Evolutionary conservation across 352 stramenopile species (phyloP).

Genomic region (Pythium graminicola): DNA sequence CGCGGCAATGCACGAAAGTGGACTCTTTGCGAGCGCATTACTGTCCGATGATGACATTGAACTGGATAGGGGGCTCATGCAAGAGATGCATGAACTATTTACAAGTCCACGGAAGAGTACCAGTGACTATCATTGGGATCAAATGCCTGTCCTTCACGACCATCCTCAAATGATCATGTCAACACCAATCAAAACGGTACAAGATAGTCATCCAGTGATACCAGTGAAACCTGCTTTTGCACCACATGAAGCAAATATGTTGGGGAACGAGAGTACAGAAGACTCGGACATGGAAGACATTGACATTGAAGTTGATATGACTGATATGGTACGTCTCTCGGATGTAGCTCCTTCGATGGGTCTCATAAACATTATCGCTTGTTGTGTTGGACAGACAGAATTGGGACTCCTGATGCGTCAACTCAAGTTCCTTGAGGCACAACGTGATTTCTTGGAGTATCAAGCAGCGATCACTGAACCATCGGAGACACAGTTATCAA

Average conservation of each 20-base stretch:
- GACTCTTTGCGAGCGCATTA: constrained; percentile 1
- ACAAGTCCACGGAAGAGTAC: constrained; percentile 4
- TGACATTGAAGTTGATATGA: not conserved
- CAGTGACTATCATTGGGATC: too few relatives aligned
- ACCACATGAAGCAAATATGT: not conserved
- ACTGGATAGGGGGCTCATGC: constrained; percentile 14
- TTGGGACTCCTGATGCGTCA: constrained; percentile 37
- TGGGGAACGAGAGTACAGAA: not conserved
- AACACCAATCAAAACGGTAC: not conserved
- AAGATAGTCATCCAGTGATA: not conserved
- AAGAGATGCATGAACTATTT: constrained; percentile 21
- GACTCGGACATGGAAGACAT: constrained; percentile 4
- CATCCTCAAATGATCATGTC: constrained; percentile 12
- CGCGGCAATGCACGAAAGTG: constrained; percentile 13
- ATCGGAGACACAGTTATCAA: not conserved
- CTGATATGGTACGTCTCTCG: not conserved
- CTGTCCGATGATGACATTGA: constrained; percentile 9
- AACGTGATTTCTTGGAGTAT: constrained; percentile 49
- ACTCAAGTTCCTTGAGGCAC: constrained; percentile 48
- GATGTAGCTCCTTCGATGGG: not conserved
- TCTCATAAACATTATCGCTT: not conserved
- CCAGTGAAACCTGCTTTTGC: not conserved
- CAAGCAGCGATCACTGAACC: constrained; percentile 23
- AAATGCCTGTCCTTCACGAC: constrained; percentile 14
- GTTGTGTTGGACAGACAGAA: constrained; percentile 14